Evolutionary conservation across 1,139 yeast species (phyloP).

Genomic region (Ogataea hybrid): DNA sequence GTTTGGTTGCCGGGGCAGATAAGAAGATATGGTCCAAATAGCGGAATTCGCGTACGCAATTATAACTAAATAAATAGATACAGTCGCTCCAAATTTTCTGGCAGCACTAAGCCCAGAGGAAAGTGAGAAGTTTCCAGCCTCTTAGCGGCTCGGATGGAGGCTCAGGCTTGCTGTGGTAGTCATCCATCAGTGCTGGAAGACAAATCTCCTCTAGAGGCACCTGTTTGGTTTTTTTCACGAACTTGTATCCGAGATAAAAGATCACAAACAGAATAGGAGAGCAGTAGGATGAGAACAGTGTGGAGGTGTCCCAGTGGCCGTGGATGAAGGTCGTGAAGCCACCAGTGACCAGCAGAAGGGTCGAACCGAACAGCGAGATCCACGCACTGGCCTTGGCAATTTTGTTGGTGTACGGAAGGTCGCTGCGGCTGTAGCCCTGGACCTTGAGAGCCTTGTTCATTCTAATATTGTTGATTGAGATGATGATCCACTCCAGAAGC

Average conservation of each 20-base stretch:
- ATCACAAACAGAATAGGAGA: slow-evolving; percentile 38
- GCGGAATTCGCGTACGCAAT: too few relatives aligned
- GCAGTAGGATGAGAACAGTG: slow-evolving; percentile 35
- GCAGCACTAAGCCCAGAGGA: slow-evolving; percentile 29
- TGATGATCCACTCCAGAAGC: slow-evolving; percentile 34
- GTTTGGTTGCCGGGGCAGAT: too few relatives aligned
- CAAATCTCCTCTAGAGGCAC: slow-evolving; percentile 7
- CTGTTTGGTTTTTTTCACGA: slow-evolving; percentile 9
- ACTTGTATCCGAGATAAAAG: slow-evolving; percentile 9
- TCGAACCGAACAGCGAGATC: slow-evolving; percentile 37
- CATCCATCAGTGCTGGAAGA: slow-evolving; percentile 29
- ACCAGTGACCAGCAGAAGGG: slow-evolving; percentile 38
- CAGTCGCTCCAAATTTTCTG: background rate
- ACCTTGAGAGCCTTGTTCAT: slow-evolving; percentile 38
- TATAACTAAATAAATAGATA: too few relatives aligned
- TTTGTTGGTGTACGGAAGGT: slow-evolving; percentile 37
- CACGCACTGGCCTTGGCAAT: slow-evolving; percentile 36
- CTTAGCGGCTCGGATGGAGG: slow-evolving; percentile 27
- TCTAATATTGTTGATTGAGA: slow-evolving; percentile 36
- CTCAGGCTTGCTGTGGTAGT: slow-evolving; percentile 40
- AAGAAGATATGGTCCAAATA: too few relatives aligned
- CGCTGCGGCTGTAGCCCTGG: slow-evolving; percentile 38
- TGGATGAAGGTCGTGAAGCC: slow-evolving; percentile 41
- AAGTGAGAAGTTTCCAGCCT: slow-evolving; percentile 33
- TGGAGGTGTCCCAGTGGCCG: slow-evolving; percentile 36